These are phyloP conservation scores for Batkoa obscura DNA, from an alignment of 371 early-diverging fungal genomes.

Conservation along the genomic window DNA sequence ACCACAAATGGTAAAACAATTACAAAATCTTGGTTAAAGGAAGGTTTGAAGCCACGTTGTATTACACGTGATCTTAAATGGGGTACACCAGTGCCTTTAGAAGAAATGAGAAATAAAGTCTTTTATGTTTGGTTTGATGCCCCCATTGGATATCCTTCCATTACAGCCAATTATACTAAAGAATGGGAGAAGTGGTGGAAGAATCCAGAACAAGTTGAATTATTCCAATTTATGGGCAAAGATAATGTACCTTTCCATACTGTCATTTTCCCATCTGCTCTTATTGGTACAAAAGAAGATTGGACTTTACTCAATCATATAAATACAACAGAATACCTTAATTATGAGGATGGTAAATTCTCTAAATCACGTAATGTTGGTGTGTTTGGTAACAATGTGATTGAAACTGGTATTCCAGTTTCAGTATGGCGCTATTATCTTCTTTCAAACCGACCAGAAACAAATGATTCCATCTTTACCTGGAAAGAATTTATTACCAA, in stretches of 20 bases:
- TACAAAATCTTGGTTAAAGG: slow-evolving; percentile 91
- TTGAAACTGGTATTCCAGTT: slow-evolving; percentile 74
- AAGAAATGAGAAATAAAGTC: slow-evolving; percentile 85
- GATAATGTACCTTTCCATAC: slow-evolving; percentile 99
- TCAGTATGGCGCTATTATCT: slow-evolving; percentile 99
- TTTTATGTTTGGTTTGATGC: slow-evolving; percentile 99
- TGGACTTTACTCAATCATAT: slow-evolving; percentile 90
- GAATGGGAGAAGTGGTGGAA: slow-evolving; percentile 98
- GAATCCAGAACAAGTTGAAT: slow-evolving; percentile 82
- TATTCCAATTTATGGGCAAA: slow-evolving; percentile 99
- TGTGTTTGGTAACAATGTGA: slow-evolving; percentile 96
- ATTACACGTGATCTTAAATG: slow-evolving; percentile 99
- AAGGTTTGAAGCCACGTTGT: slow-evolving; percentile 90
- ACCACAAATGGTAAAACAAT: slow-evolving; percentile 79
- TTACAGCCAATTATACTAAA: slow-evolving; percentile 84
- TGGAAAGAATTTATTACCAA: slow-evolving; percentile 89
- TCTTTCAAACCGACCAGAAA: slow-evolving; percentile 93
- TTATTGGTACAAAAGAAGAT: slow-evolving; percentile 72
- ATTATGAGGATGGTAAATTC: slow-evolving; percentile 97
- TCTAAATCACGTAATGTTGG: slow-evolving; percentile 95
- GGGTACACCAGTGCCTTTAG: slow-evolving; percentile 96
- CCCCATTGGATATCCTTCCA: slow-evolving; percentile 93
- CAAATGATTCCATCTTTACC: slow-evolving; percentile 88
- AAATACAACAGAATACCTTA: slow-evolving; percentile 95
- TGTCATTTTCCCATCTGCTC: slow-evolving; percentile 90